Base-by-base conservation (phyloP, 768 basidiomycete genomes). In the Lactarius trivialis region DNA sequence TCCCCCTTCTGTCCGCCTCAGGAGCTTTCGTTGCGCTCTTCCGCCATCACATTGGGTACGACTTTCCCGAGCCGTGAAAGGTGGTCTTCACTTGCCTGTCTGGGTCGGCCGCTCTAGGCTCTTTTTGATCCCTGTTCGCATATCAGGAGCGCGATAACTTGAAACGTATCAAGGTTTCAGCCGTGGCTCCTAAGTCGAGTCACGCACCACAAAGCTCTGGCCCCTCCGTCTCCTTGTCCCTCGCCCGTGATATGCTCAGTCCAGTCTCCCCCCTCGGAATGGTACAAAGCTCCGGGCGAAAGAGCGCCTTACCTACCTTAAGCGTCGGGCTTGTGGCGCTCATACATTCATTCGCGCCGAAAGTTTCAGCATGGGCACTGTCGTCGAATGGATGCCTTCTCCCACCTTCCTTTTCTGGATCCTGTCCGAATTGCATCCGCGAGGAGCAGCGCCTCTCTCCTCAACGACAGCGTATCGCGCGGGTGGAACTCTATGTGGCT, bases 141-240 rank as follows among this genome's bases (percentile, higher is more conserved):
- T 43, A 1, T 33, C n/a, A 19, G 17, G 41, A 57, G 52, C 32
- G 50, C 55, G 30, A 56, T 24, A 26, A 19, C 34, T 48, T 48
- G 41, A 48, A 43, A 56, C 55, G 21, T 17, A 58, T 58, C 56
- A 58, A 53, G 24, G 43, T 55, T 58, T 52, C 60, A 51, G 21
- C 19, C 7, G 24, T 36, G 45, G 21, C 45, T 14, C 50, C 24
- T 19, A 36, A 33, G 51, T 58, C 41, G 43, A 58, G 51, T 58
- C 56, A 62, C 24, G 15, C 50, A 19, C 30, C 12, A 33, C 49
- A 12, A 28, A 30, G 41, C 19, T 15, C 28, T 11, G 45, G 21
- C 12, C 24, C 45, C 45, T 6, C n/a, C 19, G n/a, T n/a, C 45
- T 36, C 28, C 33, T 58, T 15, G 34, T 58, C 24, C 15, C 11